Evolutionary conservation across 352 stramenopile species (phyloP).

Genomic region (Halophytophthora batemanensis): DNA sequence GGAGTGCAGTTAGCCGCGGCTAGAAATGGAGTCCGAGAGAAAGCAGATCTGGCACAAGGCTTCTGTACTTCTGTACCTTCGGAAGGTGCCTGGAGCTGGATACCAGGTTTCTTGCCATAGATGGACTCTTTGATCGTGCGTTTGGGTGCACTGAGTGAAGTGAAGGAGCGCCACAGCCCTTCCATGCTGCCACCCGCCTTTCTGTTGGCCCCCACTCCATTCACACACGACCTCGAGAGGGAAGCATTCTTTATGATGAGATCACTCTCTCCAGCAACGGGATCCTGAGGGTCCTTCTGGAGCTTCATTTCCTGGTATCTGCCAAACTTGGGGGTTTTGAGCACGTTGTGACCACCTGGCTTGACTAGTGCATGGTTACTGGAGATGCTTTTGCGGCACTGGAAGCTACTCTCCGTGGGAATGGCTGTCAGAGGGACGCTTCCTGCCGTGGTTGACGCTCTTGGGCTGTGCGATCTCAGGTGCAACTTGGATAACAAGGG

Average conservation of each 20-base stretch:
- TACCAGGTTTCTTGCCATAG: constrained; percentile 12
- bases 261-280: constrained; percentile 9
- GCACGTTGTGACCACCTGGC: neutral
- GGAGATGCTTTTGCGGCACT: constrained; percentile 11
- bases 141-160: constrained; percentile 33
- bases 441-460: constrained; percentile 9
- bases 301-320: constrained; percentile 9
- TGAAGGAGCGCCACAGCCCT: constrained; percentile 40
- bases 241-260: constrained; percentile 5
- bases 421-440: neutral
- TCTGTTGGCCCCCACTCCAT: constrained; percentile 14
- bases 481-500: constrained; percentile 55
- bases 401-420: neutral
- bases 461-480: constrained; percentile 46
- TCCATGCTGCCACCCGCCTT: constrained; percentile 11
- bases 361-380: constrained; percentile 4
- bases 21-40: neutral
- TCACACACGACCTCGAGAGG: constrained; percentile 6
- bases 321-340: constrained; percentile 3
- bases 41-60: constrained; percentile 1
- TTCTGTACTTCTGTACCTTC: constrained; percentile 16
- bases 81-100: constrained; percentile 15
- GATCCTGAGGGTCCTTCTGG: constrained; percentile 8
- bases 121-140: constrained; percentile 20
- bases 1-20: constrained; percentile 7